These are phyloP conservation scores for Vigna reflexopilosa DNA, from an alignment of 306 rosid species.

Conservation along the genomic window DNA sequence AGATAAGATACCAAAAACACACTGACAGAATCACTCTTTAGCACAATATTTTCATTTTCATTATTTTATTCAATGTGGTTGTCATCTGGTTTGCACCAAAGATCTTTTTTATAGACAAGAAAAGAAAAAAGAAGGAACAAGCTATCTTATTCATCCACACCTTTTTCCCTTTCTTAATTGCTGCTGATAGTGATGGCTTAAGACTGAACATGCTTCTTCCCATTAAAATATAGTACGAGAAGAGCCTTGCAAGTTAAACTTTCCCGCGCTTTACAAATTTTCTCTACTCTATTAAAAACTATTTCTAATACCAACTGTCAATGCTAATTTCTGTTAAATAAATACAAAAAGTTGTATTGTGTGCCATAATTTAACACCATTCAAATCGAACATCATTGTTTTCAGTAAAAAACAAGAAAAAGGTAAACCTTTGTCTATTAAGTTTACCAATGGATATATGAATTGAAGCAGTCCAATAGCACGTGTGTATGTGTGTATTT, in stretches of 20 bases:
- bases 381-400: no score
- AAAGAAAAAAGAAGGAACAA: not conserved
- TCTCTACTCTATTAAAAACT: not conserved
- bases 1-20: not conserved
- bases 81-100: slow-evolving; percentile 28
- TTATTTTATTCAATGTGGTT: slow-evolving; percentile 35
- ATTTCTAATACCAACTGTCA: not conserved
- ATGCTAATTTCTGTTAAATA: no score
- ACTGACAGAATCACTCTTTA: slow-evolving; percentile 4
- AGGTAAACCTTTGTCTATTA: no score
- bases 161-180: not conserved
- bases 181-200: slow-evolving; percentile 11
- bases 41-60: not conserved
- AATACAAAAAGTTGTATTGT: no score
- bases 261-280: not conserved
- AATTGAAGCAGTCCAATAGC: not conserved
- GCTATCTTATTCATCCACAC: slow-evolving; percentile 28
- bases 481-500: not conserved
- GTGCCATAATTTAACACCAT: no score
- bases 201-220: not conserved
- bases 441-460: no score
- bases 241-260: not conserved
- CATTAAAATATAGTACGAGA: not conserved
- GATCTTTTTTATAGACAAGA: not conserved
- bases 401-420: no score